Conservation (phyloP, 176 grass and related monocot genomes). For the Calamus simplicifolius region DNA sequence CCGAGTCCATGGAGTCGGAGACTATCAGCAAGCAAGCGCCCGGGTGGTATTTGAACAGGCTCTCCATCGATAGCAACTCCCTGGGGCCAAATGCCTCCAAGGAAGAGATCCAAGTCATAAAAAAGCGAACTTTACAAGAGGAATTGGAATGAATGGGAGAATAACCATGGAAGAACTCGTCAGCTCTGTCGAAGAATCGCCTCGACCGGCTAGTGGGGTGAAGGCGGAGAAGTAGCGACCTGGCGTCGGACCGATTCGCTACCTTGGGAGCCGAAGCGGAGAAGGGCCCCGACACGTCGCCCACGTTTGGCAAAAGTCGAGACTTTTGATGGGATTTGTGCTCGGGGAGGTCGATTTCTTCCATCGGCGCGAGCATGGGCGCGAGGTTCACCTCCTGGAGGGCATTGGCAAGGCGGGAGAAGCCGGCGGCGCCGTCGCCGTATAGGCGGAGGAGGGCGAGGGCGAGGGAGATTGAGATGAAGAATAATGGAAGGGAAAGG, state of each 20-base stretch:
- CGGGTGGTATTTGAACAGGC: conserved; percentile 67
- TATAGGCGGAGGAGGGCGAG: conserved; percentile 9
- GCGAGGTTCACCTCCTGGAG: background rate
- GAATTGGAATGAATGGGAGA: background rate
- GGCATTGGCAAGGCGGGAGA: background rate
- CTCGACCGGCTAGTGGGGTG: conserved; percentile 15
- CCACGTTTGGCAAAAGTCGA: background rate
- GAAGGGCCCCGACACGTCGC: background rate
- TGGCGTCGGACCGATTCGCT: conserved; percentile 18
- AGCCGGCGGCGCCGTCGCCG: background rate
- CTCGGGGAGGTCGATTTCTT: too few relatives aligned
- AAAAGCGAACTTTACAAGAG: conserved; percentile 43
- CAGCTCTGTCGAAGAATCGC: conserved; percentile 34
- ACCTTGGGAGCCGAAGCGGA: background rate
- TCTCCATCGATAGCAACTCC: conserved; percentile 68
- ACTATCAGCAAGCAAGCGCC: conserved; percentile 64
- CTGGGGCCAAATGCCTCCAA: conserved; percentile 45
- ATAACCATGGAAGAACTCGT: conserved; percentile 32
- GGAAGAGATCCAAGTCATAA: conserved; percentile 81
- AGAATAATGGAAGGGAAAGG: conserved; percentile 6
- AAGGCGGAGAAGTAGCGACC: conserved; percentile 27
- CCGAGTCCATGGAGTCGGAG: conserved; percentile 63
- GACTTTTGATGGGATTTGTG: background rate
- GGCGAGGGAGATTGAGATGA: conserved; percentile 9
- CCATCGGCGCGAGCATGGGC: too few relatives aligned